Conservation (phyloP, 768 basidiomycete genomes). For the Termitomyces sp. region DNA sequence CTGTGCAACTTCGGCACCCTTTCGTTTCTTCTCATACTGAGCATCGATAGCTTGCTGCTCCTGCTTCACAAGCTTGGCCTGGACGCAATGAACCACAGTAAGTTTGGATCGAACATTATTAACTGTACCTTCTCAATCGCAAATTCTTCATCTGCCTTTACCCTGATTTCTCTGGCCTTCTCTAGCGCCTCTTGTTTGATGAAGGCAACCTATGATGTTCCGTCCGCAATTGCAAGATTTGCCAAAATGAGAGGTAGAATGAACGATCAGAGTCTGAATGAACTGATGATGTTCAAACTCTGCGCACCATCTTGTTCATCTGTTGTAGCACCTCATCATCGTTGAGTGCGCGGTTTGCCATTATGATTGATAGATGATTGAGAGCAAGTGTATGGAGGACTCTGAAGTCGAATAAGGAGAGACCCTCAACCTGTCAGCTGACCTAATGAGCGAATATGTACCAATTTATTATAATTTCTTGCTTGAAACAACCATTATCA, state of each 20-base stretch:
- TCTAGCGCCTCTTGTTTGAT: conserved; percentile 98
- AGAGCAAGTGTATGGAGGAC: not conserved
- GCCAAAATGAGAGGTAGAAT: not conserved
- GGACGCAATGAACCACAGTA: not conserved
- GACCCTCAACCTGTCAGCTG: not conserved
- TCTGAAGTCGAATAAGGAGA: not conserved
- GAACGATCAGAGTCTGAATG: conserved; percentile 4
- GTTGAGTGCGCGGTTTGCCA: conserved; percentile 76
- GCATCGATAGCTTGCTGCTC: conserved; percentile 94
- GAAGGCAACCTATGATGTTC: conserved; percentile 72
- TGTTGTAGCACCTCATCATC: conserved; percentile 94
- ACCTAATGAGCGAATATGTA: not conserved
- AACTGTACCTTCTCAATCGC: conserved; percentile 87
- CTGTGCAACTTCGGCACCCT: conserved; percentile 88
- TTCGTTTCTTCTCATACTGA: conserved; percentile 92
- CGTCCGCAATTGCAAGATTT: not conserved
- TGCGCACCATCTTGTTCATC: conserved; percentile 96
- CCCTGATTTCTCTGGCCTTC: conserved; percentile 94
- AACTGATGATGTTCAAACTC: conserved; percentile 7
- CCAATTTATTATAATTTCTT: too few relatives aligned
- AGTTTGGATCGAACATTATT: not conserved
- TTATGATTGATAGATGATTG: conserved; percentile 22
- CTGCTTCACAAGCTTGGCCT: conserved; percentile 97
- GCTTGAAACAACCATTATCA: too few relatives aligned
- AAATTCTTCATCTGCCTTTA: conserved; percentile 98